Conservation (phyloP, 495 filamentous ascomycete genomes). For the Trichoderma orchidacearum region DNA sequence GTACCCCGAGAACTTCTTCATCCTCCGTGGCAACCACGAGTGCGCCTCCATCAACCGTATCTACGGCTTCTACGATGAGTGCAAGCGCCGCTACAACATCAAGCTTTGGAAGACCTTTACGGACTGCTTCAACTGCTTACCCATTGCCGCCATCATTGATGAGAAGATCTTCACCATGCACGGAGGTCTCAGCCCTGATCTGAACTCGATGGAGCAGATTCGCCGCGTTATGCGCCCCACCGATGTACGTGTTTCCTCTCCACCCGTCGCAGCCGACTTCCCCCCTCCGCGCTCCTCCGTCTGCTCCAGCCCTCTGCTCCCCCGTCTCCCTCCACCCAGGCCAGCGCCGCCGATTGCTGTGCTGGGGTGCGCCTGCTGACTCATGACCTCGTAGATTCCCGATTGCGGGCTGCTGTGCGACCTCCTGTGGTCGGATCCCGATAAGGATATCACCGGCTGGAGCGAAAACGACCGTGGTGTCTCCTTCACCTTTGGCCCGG, state of each 20-base stretch:
- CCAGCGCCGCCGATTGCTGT: background rate
- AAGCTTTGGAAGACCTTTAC: constrained; percentile 99
- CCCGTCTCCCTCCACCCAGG: background rate
- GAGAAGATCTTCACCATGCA: constrained; percentile 99
- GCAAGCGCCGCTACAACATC: constrained; percentile 98
- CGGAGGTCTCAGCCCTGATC: constrained; percentile 88
- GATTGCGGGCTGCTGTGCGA: constrained; percentile 97
- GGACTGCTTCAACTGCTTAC: constrained; percentile 98
- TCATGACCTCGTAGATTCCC: constrained; percentile 56
- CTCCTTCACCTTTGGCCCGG: constrained; percentile 98
- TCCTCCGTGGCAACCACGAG: constrained; percentile 96
- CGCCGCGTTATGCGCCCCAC: constrained; percentile 97
- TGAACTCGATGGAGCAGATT: constrained; percentile 99
- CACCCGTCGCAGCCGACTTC: no score
- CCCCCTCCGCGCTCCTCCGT: no score
- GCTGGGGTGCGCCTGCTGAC: constrained; percentile 13
- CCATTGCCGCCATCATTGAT: constrained; percentile 99
- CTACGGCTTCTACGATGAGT: constrained; percentile 99
- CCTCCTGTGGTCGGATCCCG: constrained; percentile 95
- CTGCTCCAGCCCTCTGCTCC: no score
- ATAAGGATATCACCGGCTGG: constrained; percentile 99
- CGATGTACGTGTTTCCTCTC: constrained; percentile 55
- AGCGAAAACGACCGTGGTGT: constrained; percentile 98
- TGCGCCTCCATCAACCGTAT: constrained; percentile 99
- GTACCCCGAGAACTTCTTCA: constrained; percentile 99